Conservation (phyloP, 2,329 filamentous ascomycete genomes). For the Talaromyces pinophilus region DNA sequence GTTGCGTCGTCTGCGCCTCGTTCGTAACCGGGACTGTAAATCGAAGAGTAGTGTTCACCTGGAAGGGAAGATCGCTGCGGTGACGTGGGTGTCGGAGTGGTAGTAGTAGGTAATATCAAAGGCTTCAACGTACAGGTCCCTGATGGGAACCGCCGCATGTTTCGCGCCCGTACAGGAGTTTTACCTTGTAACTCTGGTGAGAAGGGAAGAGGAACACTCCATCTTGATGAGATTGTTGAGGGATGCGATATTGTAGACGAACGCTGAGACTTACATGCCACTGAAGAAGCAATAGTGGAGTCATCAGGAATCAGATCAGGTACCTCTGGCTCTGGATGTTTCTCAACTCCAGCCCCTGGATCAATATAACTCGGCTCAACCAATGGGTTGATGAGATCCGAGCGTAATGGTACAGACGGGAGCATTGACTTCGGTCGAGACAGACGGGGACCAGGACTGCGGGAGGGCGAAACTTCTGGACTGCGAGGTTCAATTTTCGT, state of each 20-base stretch:
- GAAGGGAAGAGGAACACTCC: conserved; percentile 30
- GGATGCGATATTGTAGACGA: conserved; percentile 30
- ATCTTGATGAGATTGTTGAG: conserved; percentile 28
- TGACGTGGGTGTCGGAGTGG: conserved; percentile 18
- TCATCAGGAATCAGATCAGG: conserved; percentile 19
- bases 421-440: conserved; percentile 27
- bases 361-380: neutral
- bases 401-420: conserved; percentile 18
- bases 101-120: conserved; percentile 33
- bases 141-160: conserved; percentile 39
- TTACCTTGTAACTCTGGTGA: conserved; percentile 29
- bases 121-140: conserved; percentile 40
- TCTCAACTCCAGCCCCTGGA: conserved; percentile 1
- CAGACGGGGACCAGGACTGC: conserved; percentile 22
- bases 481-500: conserved; percentile 28
- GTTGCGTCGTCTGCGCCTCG: neutral
- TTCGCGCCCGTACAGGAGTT: conserved; percentile 29
- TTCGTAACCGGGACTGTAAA: conserved; percentile 26
- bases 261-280: conserved; percentile 29
- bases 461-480: conserved; percentile 24
- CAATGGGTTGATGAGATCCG: conserved; percentile 11
- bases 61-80: conserved; percentile 11
- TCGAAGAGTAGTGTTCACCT: conserved; percentile 2
- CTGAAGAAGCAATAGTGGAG: conserved; percentile 21
- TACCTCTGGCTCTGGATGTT: neutral